These are phyloP conservation scores for Xanthoconium separans DNA, from an alignment of 1,284 basidiomycete species.

Conservation along the genomic window DNA sequence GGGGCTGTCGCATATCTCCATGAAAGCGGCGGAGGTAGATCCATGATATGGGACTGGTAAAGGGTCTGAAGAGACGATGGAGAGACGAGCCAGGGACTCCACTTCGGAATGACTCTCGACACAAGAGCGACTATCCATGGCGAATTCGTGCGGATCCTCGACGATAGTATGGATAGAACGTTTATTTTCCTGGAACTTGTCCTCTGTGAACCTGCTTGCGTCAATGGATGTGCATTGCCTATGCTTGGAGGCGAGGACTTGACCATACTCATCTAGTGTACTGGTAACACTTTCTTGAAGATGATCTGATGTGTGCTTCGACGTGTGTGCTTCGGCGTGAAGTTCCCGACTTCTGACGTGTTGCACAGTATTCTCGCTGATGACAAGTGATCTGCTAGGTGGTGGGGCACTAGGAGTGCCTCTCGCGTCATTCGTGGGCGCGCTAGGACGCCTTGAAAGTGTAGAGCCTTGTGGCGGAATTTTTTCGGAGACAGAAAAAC, in stretches of 20 bases:
- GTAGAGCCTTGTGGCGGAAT: conserved; percentile 8
- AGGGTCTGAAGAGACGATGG: conserved; percentile 31
- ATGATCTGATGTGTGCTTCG: conserved; percentile 12
- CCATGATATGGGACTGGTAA: conserved; percentile 36
- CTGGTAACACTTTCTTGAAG: conserved; percentile 13
- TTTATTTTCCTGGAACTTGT: conserved; percentile 20
- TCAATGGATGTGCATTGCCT: conserved; percentile 18
- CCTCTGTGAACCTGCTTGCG: conserved; percentile 15
- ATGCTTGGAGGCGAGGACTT: conserved; percentile 8
- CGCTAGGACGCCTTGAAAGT: conserved; percentile 22
- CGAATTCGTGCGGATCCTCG: conserved; percentile 27
- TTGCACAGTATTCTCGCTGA: conserved; percentile 8
- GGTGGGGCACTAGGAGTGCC: conserved; percentile 10
- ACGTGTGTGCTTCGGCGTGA: conserved; percentile 20
- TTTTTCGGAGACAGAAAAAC: conserved; percentile 26
- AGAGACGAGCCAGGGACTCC: conserved; percentile 26
- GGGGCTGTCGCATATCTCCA: conserved; percentile 36
- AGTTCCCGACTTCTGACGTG: conserved; percentile 13
- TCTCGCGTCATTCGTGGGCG: conserved; percentile 8
- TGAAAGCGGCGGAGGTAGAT: conserved; percentile 31
- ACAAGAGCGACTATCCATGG: conserved; percentile 12
- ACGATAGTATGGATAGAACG: conserved; percentile 30
- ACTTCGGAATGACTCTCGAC: conserved; percentile 23
- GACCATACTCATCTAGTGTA: conserved; percentile 16
- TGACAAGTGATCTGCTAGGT: conserved; percentile 9